These are phyloP conservation scores for Exophiala dermatitidis DNA, from an alignment of 2,329 filamentous ascomycete species.

Conservation along the genomic window DNA sequence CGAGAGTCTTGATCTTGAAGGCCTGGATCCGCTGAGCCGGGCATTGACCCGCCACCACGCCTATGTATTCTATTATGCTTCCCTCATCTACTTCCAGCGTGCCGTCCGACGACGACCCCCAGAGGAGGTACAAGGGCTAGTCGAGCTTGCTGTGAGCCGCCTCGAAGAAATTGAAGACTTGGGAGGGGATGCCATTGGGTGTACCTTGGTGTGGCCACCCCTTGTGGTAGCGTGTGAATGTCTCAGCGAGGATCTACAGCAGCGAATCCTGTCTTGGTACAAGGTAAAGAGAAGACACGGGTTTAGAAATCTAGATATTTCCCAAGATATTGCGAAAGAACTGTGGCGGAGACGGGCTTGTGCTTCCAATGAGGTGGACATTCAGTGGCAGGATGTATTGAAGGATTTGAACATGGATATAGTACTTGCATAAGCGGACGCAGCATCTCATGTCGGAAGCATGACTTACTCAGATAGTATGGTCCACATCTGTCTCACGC, in stretches of 20 bases:
- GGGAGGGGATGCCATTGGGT: slow-evolving; percentile 30
- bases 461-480: no score
- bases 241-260: slow-evolving; percentile 26
- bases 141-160: slow-evolving; percentile 31
- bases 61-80: slow-evolving; percentile 34
- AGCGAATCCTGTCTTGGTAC: slow-evolving; percentile 31
- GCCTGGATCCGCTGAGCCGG: slow-evolving; percentile 25
- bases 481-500: no score
- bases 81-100: slow-evolving; percentile 34
- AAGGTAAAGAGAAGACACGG: slow-evolving; percentile 32
- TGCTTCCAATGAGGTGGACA: slow-evolving; percentile 19
- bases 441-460: background rate
- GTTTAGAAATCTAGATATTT: slow-evolving; percentile 31
- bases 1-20: slow-evolving; percentile 19
- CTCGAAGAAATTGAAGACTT: slow-evolving; percentile 31
- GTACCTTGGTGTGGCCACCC: slow-evolving; percentile 34
- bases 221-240: slow-evolving; percentile 35
- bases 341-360: slow-evolving; percentile 30
- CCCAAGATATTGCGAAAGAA: slow-evolving; percentile 31
- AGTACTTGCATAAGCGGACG: slow-evolving; percentile 24
- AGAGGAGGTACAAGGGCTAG: slow-evolving; percentile 29
- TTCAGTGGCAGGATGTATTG: slow-evolving; percentile 33
- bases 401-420: slow-evolving; percentile 33
- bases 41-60: slow-evolving; percentile 24
- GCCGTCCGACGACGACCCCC: slow-evolving; percentile 28